A percentile compares a stretch with the other conserved stretches of the same genome.
Conservation (phyloP, 345 rosid genomes). For the Gossypium bickii region DNA sequence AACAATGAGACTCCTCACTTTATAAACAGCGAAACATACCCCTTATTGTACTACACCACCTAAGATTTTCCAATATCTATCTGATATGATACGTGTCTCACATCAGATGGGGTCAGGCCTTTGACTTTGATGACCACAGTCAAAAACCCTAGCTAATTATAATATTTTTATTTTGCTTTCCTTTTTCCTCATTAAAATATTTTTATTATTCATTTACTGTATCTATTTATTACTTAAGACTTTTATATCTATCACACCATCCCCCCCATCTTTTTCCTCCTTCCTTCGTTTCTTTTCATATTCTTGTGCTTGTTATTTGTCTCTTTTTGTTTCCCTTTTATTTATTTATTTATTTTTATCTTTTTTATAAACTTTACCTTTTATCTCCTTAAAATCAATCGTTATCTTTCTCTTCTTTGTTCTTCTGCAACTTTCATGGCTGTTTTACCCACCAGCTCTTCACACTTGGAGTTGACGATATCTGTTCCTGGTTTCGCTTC, state of each 20-base stretch:
- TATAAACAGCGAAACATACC: conserved; percentile 41
- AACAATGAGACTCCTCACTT: conserved; percentile 24
- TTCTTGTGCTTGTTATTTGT: conserved; percentile 19
- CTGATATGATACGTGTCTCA: conserved; percentile 39
- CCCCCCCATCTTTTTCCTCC: conserved; percentile 3
- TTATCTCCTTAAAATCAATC: conserved; percentile 9
- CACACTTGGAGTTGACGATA: conserved; percentile 78
- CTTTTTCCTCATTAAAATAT: neutral
- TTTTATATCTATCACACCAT: conserved; percentile 18
- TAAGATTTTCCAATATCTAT: conserved; percentile 14
- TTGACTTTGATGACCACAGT: conserved; percentile 47
- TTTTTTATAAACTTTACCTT: conserved; percentile 31
- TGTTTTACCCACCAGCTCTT: conserved; percentile 45
- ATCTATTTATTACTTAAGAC: conserved; percentile 21
- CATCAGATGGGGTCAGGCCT: conserved; percentile 42
- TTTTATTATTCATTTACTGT: conserved; percentile 24
- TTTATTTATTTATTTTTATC: neutral
- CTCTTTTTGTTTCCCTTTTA: conserved; percentile 6
- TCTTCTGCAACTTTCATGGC: conserved; percentile 35
- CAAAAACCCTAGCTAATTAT: conserved; percentile 29
- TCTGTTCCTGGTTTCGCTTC: conserved; percentile 78
- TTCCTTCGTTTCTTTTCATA: conserved; percentile 20
- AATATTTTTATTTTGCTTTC: neutral
- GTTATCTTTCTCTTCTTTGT: neutral
- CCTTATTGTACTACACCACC: conserved; percentile 56